These are phyloP conservation scores for Penicillium palitans DNA, from an alignment of 2,329 filamentous ascomycete genomes.

Conservation along the genomic window DNA sequence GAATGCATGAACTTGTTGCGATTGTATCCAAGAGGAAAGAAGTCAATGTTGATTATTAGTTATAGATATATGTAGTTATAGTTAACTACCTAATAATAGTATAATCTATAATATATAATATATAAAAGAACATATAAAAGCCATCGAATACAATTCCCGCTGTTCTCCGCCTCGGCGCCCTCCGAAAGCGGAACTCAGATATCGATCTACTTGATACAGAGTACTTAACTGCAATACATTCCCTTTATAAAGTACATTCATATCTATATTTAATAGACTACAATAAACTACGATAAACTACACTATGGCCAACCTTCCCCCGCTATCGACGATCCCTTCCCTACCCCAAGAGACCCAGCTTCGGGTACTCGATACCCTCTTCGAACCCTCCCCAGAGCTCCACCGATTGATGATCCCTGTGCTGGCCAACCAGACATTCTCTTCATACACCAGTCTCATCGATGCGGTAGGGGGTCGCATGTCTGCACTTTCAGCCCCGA, in stretches of 20 bases:
- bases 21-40: neutral
- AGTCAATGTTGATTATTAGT: neutral
- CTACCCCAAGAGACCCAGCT: conserved; percentile 57
- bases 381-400: conserved; percentile 76
- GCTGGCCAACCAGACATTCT: conserved; percentile 61
- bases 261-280: neutral
- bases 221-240: conserved; percentile 2
- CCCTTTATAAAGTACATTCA: neutral
- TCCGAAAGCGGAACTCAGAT: conserved; percentile 17
- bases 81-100: too few relatives aligned
- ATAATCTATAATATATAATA: too few relatives aligned
- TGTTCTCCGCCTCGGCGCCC: conserved; percentile 21
- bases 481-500: conserved; percentile 56
- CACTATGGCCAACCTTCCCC: conserved; percentile 53
- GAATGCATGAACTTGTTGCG: neutral
- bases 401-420: conserved; percentile 70
- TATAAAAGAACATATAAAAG: too few relatives aligned
- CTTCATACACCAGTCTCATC: conserved; percentile 70
- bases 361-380: conserved; percentile 70
- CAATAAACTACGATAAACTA: neutral
- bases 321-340: conserved; percentile 56
- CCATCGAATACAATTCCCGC: conserved; percentile 2
- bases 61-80: neutral
- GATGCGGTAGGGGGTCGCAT: conserved; percentile 65
- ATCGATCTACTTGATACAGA: neutral